A percentile compares a stretch with the other conserved stretches of the same genome.
phyloP scores from a whole-genome alignment of 208 protist genomes.

The Porcisia hertigi region DNA sequence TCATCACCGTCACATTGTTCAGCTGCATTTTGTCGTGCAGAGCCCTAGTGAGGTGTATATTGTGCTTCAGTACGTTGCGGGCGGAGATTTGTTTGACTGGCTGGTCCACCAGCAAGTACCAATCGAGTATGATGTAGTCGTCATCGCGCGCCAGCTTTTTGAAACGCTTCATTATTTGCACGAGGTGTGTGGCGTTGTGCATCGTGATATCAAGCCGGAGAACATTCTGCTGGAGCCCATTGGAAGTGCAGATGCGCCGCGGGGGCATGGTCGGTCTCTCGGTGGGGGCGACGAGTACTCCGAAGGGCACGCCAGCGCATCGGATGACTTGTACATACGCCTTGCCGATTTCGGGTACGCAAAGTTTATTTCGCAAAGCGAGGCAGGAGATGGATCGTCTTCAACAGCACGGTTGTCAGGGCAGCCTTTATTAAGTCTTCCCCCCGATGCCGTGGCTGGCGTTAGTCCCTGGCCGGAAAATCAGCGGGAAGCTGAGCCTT shows the following conservation, averaged over 20 bases:
- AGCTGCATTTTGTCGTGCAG: conserved; percentile 52
- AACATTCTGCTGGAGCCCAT: conserved; percentile 71
- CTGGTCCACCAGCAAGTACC: conserved; percentile 42
- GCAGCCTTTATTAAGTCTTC: conserved; percentile 6
- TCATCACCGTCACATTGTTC: conserved; percentile 50
- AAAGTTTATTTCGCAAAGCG: conserved; percentile 31
- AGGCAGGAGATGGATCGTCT: neutral
- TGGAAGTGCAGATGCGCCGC: neutral
- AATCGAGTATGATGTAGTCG: conserved; percentile 49
- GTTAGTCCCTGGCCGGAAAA: neutral
- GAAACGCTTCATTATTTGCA: conserved; percentile 52
- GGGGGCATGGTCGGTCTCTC: conserved; percentile 33
- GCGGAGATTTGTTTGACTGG: conserved; percentile 68
- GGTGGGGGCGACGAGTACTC: conserved; percentile 5
- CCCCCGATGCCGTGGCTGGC: conserved; percentile 4
- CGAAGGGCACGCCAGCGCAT: conserved; percentile 2
- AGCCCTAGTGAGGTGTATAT: conserved; percentile 53
- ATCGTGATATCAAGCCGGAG: conserved; percentile 97
- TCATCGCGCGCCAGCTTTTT: conserved; percentile 48
- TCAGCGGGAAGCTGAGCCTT: neutral
- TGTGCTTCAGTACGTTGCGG: conserved; percentile 43
- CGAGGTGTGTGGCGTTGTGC: conserved; percentile 70
- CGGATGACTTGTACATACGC: conserved; percentile 35
- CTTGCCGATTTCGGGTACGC: conserved; percentile 62
- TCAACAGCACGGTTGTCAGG: conserved; percentile 4